phyloP scores from a whole-genome alignment of 192 early-diverging fungal species.

The Coemansia sp. region DNA sequence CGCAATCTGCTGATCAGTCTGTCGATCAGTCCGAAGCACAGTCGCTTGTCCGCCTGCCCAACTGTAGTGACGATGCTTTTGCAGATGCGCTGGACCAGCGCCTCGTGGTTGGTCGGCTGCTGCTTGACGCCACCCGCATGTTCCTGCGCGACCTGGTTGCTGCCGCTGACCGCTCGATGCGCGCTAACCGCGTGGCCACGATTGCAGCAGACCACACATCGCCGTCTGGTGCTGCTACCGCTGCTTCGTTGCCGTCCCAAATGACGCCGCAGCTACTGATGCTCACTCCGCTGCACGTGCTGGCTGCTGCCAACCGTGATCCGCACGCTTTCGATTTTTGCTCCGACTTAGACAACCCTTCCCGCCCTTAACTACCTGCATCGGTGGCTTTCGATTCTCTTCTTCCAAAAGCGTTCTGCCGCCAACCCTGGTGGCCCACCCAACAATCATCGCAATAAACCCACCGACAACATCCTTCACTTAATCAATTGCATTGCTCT shows the following conservation, averaged over 20 bases:
- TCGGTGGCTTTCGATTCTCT: conserved; percentile 14
- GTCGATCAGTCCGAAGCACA: not conserved
- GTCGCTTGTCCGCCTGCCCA: conserved; percentile 25
- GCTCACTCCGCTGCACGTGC: conserved; percentile 44
- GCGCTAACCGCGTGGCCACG: conserved; percentile 21
- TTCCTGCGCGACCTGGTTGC: conserved; percentile 42
- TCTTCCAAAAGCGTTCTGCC: too few relatives aligned
- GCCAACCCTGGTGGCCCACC: too few relatives aligned
- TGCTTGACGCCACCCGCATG: conserved; percentile 36
- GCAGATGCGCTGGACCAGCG: conserved; percentile 42
- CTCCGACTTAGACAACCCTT: conserved; percentile 10
- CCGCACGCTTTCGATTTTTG: conserved; percentile 44
- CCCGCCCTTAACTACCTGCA: not conserved
- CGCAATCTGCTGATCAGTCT: not conserved
- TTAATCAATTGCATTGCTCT: too few relatives aligned
- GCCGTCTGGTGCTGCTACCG: too few relatives aligned
- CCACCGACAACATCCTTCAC: too few relatives aligned
- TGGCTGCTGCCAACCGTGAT: conserved; percentile 34
- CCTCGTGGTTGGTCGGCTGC: conserved; percentile 35
- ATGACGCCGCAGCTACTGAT: conserved; percentile 20
- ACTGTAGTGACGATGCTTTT: conserved; percentile 29
- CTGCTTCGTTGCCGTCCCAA: not conserved
- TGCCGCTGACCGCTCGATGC: conserved; percentile 28
- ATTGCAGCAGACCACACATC: not conserved
- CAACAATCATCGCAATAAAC: too few relatives aligned